Percentiles rank a stretch among this genome's conserved stretches.
Evolutionary conservation across 23 red algal genomes (phyloP).

Genomic region (Gracilaria gracilis): DNA sequence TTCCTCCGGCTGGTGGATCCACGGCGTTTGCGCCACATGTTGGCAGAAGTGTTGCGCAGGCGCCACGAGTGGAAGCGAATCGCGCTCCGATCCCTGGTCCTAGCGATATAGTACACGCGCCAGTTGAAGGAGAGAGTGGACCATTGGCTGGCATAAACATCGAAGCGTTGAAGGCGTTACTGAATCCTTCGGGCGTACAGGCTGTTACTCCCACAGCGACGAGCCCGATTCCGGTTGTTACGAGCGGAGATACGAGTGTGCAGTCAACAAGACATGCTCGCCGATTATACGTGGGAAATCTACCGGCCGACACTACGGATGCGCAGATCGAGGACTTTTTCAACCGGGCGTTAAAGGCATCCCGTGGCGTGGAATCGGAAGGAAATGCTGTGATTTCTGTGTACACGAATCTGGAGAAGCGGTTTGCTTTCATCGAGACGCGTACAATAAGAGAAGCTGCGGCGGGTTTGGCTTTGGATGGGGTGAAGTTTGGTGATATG

Average conservation of each 20-base stretch:
- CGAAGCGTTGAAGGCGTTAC: slow-evolving; percentile 32
- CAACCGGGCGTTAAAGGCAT: slow-evolving; percentile 65
- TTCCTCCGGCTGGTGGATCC: slow-evolving; percentile 41
- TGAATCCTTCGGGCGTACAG: neutral
- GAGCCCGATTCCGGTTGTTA: neutral
- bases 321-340: slow-evolving; percentile 84
- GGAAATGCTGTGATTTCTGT: slow-evolving; percentile 83
- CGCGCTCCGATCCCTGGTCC: slow-evolving; percentile 29
- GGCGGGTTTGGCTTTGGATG: slow-evolving; percentile 84
- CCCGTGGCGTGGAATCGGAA: slow-evolving; percentile 63
- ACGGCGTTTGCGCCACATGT: slow-evolving; percentile 20
- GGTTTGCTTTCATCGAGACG: slow-evolving; percentile 95
- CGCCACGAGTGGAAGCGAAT: neutral
- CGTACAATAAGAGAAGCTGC: slow-evolving; percentile 78
- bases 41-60: neutral
- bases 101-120: slow-evolving; percentile 34
- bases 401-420: slow-evolving; percentile 92
- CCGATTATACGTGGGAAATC: slow-evolving; percentile 93
- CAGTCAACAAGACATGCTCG: slow-evolving; percentile 86
- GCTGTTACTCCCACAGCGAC: neutral
- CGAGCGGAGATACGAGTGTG: slow-evolving; percentile 15
- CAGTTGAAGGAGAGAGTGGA: slow-evolving; percentile 32
- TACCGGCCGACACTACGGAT: slow-evolving; percentile 80
- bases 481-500: slow-evolving; percentile 84
- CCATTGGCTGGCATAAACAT: slow-evolving; percentile 61